Evolutionary conservation across 129 eudicot species (phyloP).

Genomic region (Erigeron canadensis): DNA sequence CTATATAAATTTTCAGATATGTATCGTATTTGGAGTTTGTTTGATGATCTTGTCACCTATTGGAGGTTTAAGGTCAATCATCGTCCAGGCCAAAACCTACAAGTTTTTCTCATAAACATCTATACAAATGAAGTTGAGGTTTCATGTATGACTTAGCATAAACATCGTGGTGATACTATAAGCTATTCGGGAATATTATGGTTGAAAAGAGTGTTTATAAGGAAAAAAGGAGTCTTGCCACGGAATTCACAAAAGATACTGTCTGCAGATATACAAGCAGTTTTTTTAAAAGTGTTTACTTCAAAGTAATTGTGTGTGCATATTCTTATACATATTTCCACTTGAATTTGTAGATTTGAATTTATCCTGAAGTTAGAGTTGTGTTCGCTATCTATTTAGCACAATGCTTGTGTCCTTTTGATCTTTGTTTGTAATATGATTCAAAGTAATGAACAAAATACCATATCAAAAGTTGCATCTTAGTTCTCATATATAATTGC

Average conservation of each 20-base stretch:
- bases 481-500: too few relatives aligned
- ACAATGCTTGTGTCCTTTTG: not conserved
- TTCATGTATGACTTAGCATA: not conserved
- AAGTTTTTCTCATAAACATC: conserved; percentile 56
- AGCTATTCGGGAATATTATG: conserved; percentile 2
- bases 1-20: conserved; percentile 44
- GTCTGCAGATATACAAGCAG: not conserved
- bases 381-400: conserved; percentile 15
- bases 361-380: conserved; percentile 13
- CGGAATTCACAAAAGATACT: not conserved
- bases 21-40: conserved; percentile 61
- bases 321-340: conserved; percentile 19
- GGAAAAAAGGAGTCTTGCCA: not conserved
- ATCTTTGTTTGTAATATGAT: conserved; percentile 13
- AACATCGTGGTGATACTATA: conserved; percentile 13
- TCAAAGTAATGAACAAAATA: conserved; percentile 18
- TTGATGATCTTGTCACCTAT: conserved; percentile 78
- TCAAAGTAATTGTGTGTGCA: conserved; percentile 22
- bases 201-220: conserved; percentile 21
- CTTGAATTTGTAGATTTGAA: conserved; percentile 1
- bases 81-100: conserved; percentile 61
- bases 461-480: not conserved
- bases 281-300: conserved; percentile 4
- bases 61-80: conserved; percentile 73
- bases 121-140: not conserved